Evolutionary conservation across 2,329 filamentous ascomycete genomes (phyloP).

Genomic region (Lachnellula suecica): DNA sequence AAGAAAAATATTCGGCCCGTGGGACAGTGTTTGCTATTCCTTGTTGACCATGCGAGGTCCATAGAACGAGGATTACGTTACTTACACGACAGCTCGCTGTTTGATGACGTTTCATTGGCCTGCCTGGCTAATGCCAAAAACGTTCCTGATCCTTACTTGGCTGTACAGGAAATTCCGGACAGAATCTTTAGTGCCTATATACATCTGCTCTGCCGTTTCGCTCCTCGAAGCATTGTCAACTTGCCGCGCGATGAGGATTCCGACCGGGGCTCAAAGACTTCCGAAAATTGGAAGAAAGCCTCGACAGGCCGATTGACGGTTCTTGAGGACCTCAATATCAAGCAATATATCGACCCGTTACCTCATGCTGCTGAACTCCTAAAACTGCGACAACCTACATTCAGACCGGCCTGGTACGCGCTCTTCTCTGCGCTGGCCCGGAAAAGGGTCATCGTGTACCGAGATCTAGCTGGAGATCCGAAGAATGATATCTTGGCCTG

Average conservation of each 20-base stretch:
- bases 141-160: neutral
- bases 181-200: conserved; percentile 51
- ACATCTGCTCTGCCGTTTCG: conserved; percentile 45
- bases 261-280: neutral
- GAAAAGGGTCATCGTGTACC: conserved; percentile 18
- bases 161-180: conserved; percentile 26
- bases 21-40: conserved; percentile 50
- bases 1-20: conserved; percentile 46
- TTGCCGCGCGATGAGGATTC: neutral
- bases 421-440: conserved; percentile 41
- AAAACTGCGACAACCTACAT: conserved; percentile 12
- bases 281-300: too few relatives aligned
- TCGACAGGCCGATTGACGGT: too few relatives aligned
- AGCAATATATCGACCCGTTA: conserved; percentile 6
- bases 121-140: conserved; percentile 12
- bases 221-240: conserved; percentile 16
- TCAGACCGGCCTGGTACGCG: conserved; percentile 41
- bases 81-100: conserved; percentile 43
- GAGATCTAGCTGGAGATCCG: conserved; percentile 12
- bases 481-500: conserved; percentile 28
- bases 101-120: conserved; percentile 14
- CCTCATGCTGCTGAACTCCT: conserved; percentile 21
- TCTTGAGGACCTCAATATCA: neutral
- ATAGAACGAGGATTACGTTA: conserved; percentile 48
- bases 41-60: conserved; percentile 53